Base-by-base conservation (phyloP, 2,329 filamentous ascomycete genomes). In the Trichoderma afroharzianum region DNA sequence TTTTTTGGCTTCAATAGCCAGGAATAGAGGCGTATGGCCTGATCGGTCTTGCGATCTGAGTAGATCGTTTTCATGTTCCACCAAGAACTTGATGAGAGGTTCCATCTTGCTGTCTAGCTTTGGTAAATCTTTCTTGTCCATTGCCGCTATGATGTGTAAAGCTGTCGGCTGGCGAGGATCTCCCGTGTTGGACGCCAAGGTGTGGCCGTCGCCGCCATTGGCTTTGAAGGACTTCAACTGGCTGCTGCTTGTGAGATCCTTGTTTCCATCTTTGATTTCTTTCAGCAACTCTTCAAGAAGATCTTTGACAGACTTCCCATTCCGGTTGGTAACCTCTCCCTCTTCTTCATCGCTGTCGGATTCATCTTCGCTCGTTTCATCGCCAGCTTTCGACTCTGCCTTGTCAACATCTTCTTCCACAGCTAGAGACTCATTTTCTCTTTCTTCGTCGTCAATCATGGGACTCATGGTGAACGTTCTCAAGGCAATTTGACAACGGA, bases 261-360 rank as follows among this genome's bases (percentile, higher is more conserved):
- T 55, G 5, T 36, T 59, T 26, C 72, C 72, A 30, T 73, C 24
- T 26, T 64, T 64, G 28, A 73, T 73, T 11, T 30, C 63, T 18
- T 61, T 71, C 5, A 73, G 33, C 9, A 70, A 39, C 6, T 62
- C 58, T 21, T 63, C 72, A 53, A 73, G 72, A 32, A 73, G 33
- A 15, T 68, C 63, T 50, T 71, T 73, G 26, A 73, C 72, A 7
- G 72, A 68, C 36, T 68, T 71, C 12, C 58, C 47, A 32, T 68
- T 64, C 18, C 53, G 30, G 6, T 39, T 55, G 24, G 64, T 30
- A 11, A 24, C 9, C 9, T 59, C 66, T 18, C 50, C 72, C 30
- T 72, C 74, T 9, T 74, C 74, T 6, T 74, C 74, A 3, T 76
- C 74, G 30, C 72, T 75, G 9, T 74, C 74, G 28, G 73, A 73